Evolutionary conservation across 495 filamentous ascomycete species (phyloP), one percentile per base, ranked within the genome.

Genomic region (Sporormia fimetaria): DNA sequence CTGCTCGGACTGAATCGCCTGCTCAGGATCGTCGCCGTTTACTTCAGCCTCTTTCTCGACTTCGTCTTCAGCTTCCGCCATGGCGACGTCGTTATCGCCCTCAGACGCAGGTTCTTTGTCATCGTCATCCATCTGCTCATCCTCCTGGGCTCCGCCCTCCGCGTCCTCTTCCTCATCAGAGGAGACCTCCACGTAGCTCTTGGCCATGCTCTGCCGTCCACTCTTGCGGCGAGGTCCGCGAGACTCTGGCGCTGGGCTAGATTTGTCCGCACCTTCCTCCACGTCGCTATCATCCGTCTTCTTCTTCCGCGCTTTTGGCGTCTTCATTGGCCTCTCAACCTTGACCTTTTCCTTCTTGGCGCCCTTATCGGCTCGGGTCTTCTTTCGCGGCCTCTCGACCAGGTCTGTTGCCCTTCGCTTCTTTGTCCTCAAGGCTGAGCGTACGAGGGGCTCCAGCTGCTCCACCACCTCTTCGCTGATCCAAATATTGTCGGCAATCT

Each of bases 401-500:
- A 17, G 20, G 10, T 40, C 38, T 4, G 16, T 24, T 10, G 38
- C 38, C 21, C 47, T 56, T 22, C 47, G 22, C 40, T 64, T 64
- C 54, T 59, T 62, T 8, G 32, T 42, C 38, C 40, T 52, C 31
- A 61, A n/a, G 14, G 40, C 49, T 2, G 22, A 30, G 34, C 55
- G 63, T 4, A 81, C 74, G 14, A 87, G 60, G 9, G 74, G 72
- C 39, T 93, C 84, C 4, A 90, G 63, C 35, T 69, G 58, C 28
- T 86, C 80, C n/a, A 85, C 80, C 23, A 92, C 62, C n/a, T 79
- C 80, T 22, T 87, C 80, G 0, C 84, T 80, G 2, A 93, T 64
- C 57, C 78, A 93, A 41, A 78, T 77, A 65, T 79, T 90, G 54
- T 82, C 76, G 1, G 87, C 83, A 43, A 94, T 81, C 42, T 78